Evolutionary conservation across 2,329 filamentous ascomycete species (phyloP).

Genomic region (Colletotrichum costaricense): DNA sequence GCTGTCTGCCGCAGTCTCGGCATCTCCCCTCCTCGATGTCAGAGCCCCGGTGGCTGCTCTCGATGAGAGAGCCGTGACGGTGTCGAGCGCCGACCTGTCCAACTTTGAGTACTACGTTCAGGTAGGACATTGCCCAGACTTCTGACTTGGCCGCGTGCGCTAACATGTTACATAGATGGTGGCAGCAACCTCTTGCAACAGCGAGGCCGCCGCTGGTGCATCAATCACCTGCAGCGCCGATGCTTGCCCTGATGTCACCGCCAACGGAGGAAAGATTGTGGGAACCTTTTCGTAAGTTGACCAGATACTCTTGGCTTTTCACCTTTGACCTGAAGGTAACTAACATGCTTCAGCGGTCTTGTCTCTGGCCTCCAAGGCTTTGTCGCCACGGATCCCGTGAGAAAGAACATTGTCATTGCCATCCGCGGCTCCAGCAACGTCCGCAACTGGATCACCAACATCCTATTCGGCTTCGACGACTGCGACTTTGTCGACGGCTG

Average conservation of each 20-base stretch:
- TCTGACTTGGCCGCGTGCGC: neutral
- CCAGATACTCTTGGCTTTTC: conserved; percentile 3
- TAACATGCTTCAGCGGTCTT: conserved; percentile 46
- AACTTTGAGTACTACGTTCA: conserved; percentile 62
- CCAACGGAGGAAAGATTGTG: conserved; percentile 56
- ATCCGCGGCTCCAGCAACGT: conserved; percentile 69
- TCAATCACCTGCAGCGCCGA: conserved; percentile 54
- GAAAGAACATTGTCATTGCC: conserved; percentile 67
- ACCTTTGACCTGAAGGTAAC: neutral
- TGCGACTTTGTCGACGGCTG: conserved; percentile 58
- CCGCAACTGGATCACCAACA: conserved; percentile 72
- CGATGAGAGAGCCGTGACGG: conserved; percentile 41
- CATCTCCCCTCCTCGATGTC: conserved; percentile 26
- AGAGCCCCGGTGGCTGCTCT: conserved; percentile 36
- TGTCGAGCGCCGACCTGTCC: conserved; percentile 42
- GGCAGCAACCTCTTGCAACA: conserved; percentile 66
- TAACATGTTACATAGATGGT: conserved; percentile 48
- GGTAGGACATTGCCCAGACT: conserved; percentile 9
- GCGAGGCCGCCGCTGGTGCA: conserved; percentile 49
- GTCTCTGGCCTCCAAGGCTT: conserved; percentile 61
- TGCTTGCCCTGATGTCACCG: conserved; percentile 57
- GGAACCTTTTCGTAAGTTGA: conserved; percentile 47
- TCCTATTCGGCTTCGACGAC: conserved; percentile 44
- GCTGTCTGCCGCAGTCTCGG: conserved; percentile 32
- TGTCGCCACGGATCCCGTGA: conserved; percentile 60